These are phyloP conservation scores for Periconia digitata DNA, from an alignment of 2,329 filamentous ascomycete species.

Conservation along the genomic window DNA sequence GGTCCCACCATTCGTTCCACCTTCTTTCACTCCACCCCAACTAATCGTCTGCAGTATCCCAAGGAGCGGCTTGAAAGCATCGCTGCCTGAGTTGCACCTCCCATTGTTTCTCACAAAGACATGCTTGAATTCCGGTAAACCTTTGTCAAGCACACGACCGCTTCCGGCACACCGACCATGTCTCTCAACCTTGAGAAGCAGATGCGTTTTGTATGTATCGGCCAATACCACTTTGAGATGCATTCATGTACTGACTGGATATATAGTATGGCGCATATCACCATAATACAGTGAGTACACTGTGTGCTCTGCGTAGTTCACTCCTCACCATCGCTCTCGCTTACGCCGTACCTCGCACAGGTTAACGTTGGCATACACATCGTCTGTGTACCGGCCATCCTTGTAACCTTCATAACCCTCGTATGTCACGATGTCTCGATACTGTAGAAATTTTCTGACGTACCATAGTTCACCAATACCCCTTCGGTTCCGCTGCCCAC, in stretches of 20 bases:
- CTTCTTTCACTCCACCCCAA: background rate
- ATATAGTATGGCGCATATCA: constrained; percentile 81
- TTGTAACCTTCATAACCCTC: constrained; percentile 70
- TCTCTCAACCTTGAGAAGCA: constrained; percentile 78
- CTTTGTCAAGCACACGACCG: constrained; percentile 29
- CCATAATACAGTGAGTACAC: constrained; percentile 63
- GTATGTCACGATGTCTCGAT: constrained; percentile 53
- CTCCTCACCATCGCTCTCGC: constrained; percentile 13
- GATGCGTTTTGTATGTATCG: constrained; percentile 71
- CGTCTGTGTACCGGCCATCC: constrained; percentile 74
- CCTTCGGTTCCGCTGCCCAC: constrained; percentile 57
- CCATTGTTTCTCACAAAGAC: background rate
- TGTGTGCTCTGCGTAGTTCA: constrained; percentile 15
- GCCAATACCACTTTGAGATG: background rate
- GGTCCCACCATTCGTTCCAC: background rate
- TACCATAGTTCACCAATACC: constrained; percentile 57
- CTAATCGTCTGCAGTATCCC: background rate
- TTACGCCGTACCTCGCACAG: constrained; percentile 43
- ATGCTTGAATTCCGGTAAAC: constrained; percentile 4
- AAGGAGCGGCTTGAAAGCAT: background rate
- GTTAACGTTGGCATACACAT: constrained; percentile 80
- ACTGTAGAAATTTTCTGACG: constrained; percentile 11
- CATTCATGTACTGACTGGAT: constrained; percentile 10
- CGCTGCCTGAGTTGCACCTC: background rate
- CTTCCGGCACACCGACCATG: constrained; percentile 42